phyloP scores from a whole-genome alignment of 139 green algal genomes.

The Volvox reticuliferus region DNA sequence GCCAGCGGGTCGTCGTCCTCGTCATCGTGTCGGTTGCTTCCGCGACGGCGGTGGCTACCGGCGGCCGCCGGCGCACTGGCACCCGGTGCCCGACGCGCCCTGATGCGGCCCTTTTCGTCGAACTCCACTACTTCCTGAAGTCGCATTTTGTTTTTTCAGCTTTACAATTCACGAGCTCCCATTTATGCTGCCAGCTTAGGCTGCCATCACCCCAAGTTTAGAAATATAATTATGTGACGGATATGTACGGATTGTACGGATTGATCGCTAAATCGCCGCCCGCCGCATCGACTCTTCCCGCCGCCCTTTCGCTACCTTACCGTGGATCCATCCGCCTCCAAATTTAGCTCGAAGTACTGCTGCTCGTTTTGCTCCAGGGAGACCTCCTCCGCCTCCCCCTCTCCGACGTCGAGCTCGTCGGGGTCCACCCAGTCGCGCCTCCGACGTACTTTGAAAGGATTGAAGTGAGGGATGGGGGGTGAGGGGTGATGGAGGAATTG shows the following conservation, averaged over 20 bases:
- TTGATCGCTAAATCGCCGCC: too few species aligned
- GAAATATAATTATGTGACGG: too few species aligned
- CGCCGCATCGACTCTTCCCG: too few species aligned
- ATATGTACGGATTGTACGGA: too few species aligned
- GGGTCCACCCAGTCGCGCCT: slow-evolving; percentile 44
- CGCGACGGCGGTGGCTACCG: not conserved
- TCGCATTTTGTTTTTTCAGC: too few species aligned
- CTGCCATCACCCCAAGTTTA: too few species aligned
- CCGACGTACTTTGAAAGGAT: not conserved
- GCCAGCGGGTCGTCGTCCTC: slow-evolving; percentile 42
- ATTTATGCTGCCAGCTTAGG: too few species aligned
- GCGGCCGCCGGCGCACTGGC: not conserved
- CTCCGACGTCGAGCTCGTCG: slow-evolving; percentile 14
- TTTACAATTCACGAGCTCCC: too few species aligned
- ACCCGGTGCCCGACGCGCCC: slow-evolving; percentile 1
- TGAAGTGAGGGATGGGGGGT: not conserved
- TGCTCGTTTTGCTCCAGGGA: not conserved
- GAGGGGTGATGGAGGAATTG: not conserved
- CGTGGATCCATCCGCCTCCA: slow-evolving; percentile 29
- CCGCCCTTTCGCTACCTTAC: not conserved
- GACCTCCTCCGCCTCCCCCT: slow-evolving; percentile 29
- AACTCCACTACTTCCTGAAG: slow-evolving; percentile 54
- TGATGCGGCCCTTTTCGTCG: slow-evolving; percentile 30
- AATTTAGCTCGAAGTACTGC: slow-evolving; percentile 52
- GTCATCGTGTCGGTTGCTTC: not conserved